A percentile compares a stretch with the other conserved stretches of the same genome.
phyloP scores from a whole-genome alignment of 352 stramenopile species.

The Globisporangium mamillatum region DNA sequence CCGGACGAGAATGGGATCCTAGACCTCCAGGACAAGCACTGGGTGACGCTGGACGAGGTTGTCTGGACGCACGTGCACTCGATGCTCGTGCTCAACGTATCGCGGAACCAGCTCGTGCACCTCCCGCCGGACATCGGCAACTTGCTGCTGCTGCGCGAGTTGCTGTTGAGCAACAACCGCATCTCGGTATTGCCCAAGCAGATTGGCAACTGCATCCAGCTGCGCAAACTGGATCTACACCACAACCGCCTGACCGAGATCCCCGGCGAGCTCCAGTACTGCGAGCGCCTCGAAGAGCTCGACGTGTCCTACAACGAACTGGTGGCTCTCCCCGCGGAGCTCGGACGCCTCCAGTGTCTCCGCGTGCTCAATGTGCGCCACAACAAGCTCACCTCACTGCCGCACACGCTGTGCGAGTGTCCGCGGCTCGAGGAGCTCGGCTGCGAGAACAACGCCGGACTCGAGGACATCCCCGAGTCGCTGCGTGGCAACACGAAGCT shows the following conservation, averaged over 20 bases:
- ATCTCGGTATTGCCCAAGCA: slow-evolving; percentile 49
- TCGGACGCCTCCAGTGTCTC: slow-evolving; percentile 51
- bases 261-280: slow-evolving; percentile 62
- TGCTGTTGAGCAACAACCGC: slow-evolving; percentile 61
- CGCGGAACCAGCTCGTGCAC: slow-evolving; percentile 69
- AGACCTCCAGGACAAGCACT: slow-evolving; percentile 74
- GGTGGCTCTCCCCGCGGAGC: slow-evolving; percentile 41
- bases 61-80: slow-evolving; percentile 65
- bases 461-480: slow-evolving; percentile 63
- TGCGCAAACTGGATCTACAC: slow-evolving; percentile 64
- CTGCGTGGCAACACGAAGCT: slow-evolving; percentile 67
- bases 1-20: slow-evolving; percentile 70
- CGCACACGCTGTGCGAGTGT: slow-evolving; percentile 75
- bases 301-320: slow-evolving; percentile 70
- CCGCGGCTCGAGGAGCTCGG: slow-evolving; percentile 42
- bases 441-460: slow-evolving; percentile 57
- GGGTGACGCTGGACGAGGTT: slow-evolving; percentile 77
- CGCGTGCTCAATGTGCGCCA: slow-evolving; percentile 63
- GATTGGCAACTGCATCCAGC: slow-evolving; percentile 55
- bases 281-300: slow-evolving; percentile 64
- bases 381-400: slow-evolving; percentile 69
- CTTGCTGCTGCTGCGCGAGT: slow-evolving; percentile 57
- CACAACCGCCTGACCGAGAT: slow-evolving; percentile 69
- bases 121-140: slow-evolving; percentile 58
- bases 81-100: slow-evolving; percentile 71